A percentile compares a stretch with the other conserved stretches of the same genome.
phyloP scores from a whole-genome alignment of 2,329 filamentous ascomycete species.

The Trichophyton rubrum region DNA sequence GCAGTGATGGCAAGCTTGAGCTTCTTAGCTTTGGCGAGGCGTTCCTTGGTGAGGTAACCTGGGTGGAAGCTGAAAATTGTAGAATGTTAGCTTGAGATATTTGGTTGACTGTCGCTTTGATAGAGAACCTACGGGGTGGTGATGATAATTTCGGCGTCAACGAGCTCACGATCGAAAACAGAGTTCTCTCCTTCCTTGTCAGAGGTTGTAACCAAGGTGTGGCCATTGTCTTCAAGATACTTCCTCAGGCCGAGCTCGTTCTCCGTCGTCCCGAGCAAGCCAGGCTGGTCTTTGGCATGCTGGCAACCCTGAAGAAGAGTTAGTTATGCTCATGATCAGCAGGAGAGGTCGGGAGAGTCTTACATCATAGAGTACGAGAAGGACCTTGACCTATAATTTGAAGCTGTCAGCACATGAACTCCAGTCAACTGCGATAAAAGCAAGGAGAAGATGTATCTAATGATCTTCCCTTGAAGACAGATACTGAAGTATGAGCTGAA shows the following conservation, averaged over 20 bases:
- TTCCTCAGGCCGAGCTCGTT: conserved; percentile 95
- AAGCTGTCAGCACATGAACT: conserved; percentile 51
- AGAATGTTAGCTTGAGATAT: not conserved
- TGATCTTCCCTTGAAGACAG: not conserved
- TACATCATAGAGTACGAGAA: conserved; percentile 87
- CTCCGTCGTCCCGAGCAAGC: conserved; percentile 86
- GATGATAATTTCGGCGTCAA: conserved; percentile 97
- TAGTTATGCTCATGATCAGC: not conserved
- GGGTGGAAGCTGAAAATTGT: conserved; percentile 76
- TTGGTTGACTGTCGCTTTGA: not conserved
- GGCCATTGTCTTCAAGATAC: conserved; percentile 94
- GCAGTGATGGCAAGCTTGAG: conserved; percentile 95
- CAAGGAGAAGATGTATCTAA: conserved; percentile 9
- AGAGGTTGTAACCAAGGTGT: conserved; percentile 92
- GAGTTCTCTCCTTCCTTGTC: conserved; percentile 95
- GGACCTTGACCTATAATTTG: conserved; percentile 83
- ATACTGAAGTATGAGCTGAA: conserved; percentile 24
- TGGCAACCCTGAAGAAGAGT: conserved; percentile 47
- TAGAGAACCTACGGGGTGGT: conserved; percentile 65
- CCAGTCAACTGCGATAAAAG: conserved; percentile 31
- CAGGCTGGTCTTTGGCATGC: conserved; percentile 79
- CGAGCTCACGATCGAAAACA: conserved; percentile 86
- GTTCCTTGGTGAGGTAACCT: conserved; percentile 91
- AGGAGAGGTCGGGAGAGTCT: conserved; percentile 23
- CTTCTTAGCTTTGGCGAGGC: conserved; percentile 95